A percentile compares a stretch with the other conserved stretches of the same genome.
These are phyloP conservation scores for Avicennia marina DNA, from an alignment of 257 asterid genomes.

Conservation along the genomic window DNA sequence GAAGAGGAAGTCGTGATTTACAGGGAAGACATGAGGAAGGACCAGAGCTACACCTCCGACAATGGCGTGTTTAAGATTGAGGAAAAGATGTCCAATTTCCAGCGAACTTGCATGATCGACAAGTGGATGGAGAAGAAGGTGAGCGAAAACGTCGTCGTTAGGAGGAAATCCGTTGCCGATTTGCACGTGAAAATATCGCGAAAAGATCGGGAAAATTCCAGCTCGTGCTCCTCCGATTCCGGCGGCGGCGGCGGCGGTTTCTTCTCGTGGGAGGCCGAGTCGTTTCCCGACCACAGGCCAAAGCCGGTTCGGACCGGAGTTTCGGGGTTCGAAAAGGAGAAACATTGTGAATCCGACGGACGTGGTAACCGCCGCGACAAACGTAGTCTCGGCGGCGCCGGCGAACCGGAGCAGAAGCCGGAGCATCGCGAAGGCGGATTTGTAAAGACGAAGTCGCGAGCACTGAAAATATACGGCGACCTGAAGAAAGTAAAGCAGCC, in stretches of 20 bases:
- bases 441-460: constrained; percentile 57
- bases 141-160: neutral
- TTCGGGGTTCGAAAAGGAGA: constrained; percentile 24
- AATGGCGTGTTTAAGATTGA: constrained; percentile 22
- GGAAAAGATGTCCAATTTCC: constrained; percentile 12
- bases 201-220: neutral
- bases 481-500: constrained; percentile 91
- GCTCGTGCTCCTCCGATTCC: constrained; percentile 47
- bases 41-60: constrained; percentile 21
- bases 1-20: constrained; percentile 28
- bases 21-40: constrained; percentile 41
- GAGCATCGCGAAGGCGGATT: constrained; percentile 61
- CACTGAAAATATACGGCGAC: constrained; percentile 72
- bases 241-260: constrained; percentile 34
- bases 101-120: neutral
- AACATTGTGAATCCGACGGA: neutral
- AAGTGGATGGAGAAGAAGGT: constrained; percentile 1
- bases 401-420: constrained; percentile 31
- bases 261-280: constrained; percentile 58
- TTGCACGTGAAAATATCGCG: neutral
- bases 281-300: constrained; percentile 40
- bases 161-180: neutral
- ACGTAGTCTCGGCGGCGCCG: constrained; percentile 1
- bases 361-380: constrained; percentile 4
- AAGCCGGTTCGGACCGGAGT: constrained; percentile 60